These are phyloP conservation scores for Cladorrhinum sp. DNA, from an alignment of 2,329 filamentous ascomycete species.

Conservation along the genomic window DNA sequence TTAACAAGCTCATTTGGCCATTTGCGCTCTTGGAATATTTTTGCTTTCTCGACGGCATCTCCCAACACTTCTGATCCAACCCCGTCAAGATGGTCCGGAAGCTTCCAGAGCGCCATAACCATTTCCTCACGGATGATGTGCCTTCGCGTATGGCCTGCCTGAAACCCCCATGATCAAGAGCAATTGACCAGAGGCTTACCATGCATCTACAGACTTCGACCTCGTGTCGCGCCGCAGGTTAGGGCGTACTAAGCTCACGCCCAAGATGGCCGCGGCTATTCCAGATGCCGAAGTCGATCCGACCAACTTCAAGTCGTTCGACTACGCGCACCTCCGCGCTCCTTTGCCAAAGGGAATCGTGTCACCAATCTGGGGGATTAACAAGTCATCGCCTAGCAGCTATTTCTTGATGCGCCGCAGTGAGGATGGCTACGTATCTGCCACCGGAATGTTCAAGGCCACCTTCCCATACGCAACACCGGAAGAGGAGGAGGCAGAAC, in stretches of 20 bases:
- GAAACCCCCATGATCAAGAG: not conserved
- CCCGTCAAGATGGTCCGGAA: slow-evolving; percentile 33
- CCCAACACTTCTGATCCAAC: not conserved
- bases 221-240: slow-evolving; percentile 82
- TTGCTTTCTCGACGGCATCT: not conserved
- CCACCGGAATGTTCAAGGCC: slow-evolving; percentile 90
- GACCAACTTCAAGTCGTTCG: slow-evolving; percentile 76
- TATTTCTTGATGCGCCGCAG: slow-evolving; percentile 97
- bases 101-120: slow-evolving; percentile 62
- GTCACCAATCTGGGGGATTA: slow-evolving; percentile 73
- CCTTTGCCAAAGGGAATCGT: slow-evolving; percentile 87
- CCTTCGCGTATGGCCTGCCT: slow-evolving; percentile 53
- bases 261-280: slow-evolving; percentile 73
- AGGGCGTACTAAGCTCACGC: slow-evolving; percentile 85
- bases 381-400: slow-evolving; percentile 76
- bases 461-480: slow-evolving; percentile 76
- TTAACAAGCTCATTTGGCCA: not conserved
- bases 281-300: slow-evolving; percentile 69
- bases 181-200: slow-evolving; percentile 13
- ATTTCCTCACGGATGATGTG: slow-evolving; percentile 61
- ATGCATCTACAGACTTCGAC: slow-evolving; percentile 59
- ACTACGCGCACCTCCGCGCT: slow-evolving; percentile 92
- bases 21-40: not conserved
- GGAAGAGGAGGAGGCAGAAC: slow-evolving; percentile 71
- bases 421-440: slow-evolving; percentile 78